Evolutionary conservation across 257 asterid species (phyloP), one percentile per base, ranked within the genome.

Genomic region (Ajuga chamaepitys): DNA sequence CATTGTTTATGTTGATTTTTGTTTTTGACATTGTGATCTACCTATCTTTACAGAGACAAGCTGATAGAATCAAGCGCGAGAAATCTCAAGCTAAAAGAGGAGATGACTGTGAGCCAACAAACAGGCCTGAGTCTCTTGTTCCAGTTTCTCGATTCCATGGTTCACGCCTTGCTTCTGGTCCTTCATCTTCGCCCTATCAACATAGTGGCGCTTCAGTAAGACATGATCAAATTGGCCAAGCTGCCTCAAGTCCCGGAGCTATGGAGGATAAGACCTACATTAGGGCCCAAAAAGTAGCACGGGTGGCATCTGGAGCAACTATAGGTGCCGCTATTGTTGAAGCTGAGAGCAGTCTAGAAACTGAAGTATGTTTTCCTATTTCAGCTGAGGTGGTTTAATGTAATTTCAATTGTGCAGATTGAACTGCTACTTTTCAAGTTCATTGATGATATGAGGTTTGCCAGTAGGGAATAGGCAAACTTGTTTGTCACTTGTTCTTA

Each of bases 141-240:
- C 92, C 99, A 1, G 89, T 94, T 73, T 55, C 88, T 71, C 85
- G 89, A 22, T 94, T 86, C 82, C 85, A 71, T 54, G 97, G 97
- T 71, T 87, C 97, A 63, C 97, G 99, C 66, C 99, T 94, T 54
- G 96, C 99, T 70, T 90, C 96, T 67, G 99, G 91, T 65, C 92
- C 87, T 64, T 70, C 81, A 47, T 84, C 95, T 69, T 85, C 99
- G 16, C 99, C 99, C 51, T 90, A 70, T 76, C 82, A 81, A 63
- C 86, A 57, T 45, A 74, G 78, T 45, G 84, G 70, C 59, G 48
- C 74, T 67, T 64, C 79, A 26, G 56, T 1, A 37, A 74, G 73
- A 58, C 76, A 45, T 11, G 79, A 79, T 78, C 81, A 80, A 46
- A 65, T 81, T 74, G 81, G 88, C 64, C 83, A 80, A 58, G 72